Percentiles rank a stretch among this genome's conserved stretches.
Conservation (phyloP, 306 rosid species). For the Hippophae tibetana region DNA sequence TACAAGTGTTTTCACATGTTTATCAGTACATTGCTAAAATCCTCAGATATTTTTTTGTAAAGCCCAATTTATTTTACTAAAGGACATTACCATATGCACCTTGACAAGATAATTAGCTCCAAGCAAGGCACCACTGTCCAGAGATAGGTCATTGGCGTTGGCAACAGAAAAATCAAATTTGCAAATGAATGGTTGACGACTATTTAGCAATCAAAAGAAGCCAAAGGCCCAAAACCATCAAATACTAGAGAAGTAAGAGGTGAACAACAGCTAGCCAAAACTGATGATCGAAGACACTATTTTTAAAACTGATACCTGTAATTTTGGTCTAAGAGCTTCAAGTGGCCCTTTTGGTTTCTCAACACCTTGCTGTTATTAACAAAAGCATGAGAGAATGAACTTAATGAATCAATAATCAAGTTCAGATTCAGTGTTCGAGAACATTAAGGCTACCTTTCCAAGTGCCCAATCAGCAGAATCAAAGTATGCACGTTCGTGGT, state of each 20-base stretch:
- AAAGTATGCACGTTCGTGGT: constrained; percentile 94
- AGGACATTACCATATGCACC: background rate
- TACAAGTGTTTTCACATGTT: background rate
- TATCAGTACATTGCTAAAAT: background rate
- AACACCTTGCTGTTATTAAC: constrained; percentile 69
- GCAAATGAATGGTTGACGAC: background rate
- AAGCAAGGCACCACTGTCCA: background rate
- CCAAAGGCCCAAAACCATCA: constrained; percentile 7
- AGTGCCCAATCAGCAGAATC: constrained; percentile 99
- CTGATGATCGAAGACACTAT: background rate
- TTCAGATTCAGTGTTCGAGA: constrained; percentile 4
- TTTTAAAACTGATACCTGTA: constrained; percentile 45
- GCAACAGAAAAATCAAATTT: background rate
- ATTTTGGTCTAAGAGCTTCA: constrained; percentile 88
- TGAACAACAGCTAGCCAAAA: background rate
- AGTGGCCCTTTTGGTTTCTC: constrained; percentile 98
- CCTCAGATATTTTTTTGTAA: background rate
- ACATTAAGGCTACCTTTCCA: constrained; percentile 65
- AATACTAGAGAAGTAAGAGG: background rate
- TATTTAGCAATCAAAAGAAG: background rate
- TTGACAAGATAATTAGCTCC: background rate
- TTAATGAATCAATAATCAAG: constrained; percentile 8
- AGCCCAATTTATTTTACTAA: background rate
- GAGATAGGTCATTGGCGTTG: too few relatives aligned
- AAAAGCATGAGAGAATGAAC: constrained; percentile 20